Percentiles rank a stretch among this genome's conserved stretches.
Evolutionary conservation across 164 flowering plant species (phyloP).

Genomic region (Kingdonia uniflora): DNA sequence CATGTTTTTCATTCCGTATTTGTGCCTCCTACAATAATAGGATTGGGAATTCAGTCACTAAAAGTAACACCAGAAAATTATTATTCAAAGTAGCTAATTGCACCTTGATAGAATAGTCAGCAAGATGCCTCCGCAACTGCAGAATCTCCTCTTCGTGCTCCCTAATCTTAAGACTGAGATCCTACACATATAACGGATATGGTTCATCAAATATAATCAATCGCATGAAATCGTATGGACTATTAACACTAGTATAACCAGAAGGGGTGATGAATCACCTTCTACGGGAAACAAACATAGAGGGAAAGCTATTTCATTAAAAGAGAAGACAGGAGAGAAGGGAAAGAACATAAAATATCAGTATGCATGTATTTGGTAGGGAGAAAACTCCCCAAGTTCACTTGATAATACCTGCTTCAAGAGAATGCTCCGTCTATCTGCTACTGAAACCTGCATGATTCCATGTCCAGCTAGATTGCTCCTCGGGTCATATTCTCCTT

Average conservation of each 20-base stretch:
- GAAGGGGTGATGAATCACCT: no score
- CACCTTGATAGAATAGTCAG: conserved; percentile 78
- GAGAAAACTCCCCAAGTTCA: no score
- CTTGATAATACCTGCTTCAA: conserved; percentile 58
- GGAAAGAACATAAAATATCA: no score
- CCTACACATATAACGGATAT: conserved; percentile 24
- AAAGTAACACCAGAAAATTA: conserved; percentile 2
- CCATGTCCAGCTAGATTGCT: conserved; percentile 42
- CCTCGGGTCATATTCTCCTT: conserved; percentile 41
- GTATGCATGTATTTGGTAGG: no score
- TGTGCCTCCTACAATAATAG: conserved; percentile 60
- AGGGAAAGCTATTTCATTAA: no score
- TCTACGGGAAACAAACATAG: no score
- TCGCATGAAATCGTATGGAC: no score
- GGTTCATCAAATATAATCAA: no score
- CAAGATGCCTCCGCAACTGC: conserved; percentile 65
- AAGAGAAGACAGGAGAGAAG: no score
- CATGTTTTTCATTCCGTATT: conserved; percentile 72
- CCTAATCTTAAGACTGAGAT: conserved; percentile 46
- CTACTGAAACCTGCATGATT: conserved; percentile 46
- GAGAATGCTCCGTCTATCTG: conserved; percentile 29
- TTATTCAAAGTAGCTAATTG: neutral
- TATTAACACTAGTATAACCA: no score
- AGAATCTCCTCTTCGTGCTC: conserved; percentile 81
- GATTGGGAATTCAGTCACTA: neutral